These are phyloP conservation scores for Cladosporium sp. DNA, from an alignment of 2,329 filamentous ascomycete species.

Conservation along the genomic window DNA sequence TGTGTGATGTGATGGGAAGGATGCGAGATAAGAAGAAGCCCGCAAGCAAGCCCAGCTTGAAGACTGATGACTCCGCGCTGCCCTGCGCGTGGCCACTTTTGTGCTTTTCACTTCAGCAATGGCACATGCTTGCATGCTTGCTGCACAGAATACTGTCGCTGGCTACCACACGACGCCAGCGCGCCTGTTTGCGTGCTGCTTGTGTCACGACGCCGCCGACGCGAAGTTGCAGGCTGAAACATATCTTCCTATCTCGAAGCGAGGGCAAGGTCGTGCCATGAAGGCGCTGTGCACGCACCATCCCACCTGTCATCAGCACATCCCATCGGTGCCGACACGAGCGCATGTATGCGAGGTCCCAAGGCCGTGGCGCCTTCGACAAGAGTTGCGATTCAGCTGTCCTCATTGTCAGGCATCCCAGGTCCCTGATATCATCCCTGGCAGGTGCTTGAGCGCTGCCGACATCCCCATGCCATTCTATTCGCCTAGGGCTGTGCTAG, in stretches of 20 bases:
- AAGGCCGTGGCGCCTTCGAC: background rate
- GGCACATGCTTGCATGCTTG: background rate
- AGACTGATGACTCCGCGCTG: background rate
- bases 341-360: background rate
- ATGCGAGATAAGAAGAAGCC: background rate
- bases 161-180: background rate
- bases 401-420: background rate
- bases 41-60: background rate
- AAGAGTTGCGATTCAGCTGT: background rate
- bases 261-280: background rate
- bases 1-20: background rate
- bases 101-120: background rate
- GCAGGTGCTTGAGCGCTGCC: background rate
- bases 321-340: background rate
- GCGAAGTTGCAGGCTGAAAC: constrained; percentile 1
- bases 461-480: constrained; percentile 4
- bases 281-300: background rate
- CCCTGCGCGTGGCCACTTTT: background rate
- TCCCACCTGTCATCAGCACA: background rate
- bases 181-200: background rate
- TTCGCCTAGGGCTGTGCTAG: background rate
- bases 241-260: constrained; percentile 2
- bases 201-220: background rate
- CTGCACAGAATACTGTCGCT: too few relatives aligned
- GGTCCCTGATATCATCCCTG: background rate